phyloP scores from a whole-genome alignment of 2,329 filamentous ascomycete genomes.

The Beauveria sp. region DNA sequence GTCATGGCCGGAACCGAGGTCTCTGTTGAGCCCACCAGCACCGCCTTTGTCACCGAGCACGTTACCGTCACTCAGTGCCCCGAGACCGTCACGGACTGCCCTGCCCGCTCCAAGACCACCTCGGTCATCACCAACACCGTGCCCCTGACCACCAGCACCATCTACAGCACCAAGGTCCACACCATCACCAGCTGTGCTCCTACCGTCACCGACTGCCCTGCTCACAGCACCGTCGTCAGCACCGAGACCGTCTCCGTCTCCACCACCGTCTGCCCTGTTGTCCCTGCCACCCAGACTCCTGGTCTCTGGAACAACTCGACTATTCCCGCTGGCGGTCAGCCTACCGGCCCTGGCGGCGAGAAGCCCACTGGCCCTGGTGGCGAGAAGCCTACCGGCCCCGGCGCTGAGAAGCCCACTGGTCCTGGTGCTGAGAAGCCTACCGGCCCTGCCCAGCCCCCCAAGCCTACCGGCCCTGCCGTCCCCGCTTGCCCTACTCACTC shows the following conservation, averaged over 20 bases:
- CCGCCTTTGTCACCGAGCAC: slow-evolving; percentile 50
- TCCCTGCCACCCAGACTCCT: slow-evolving; percentile 18
- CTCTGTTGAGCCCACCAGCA: slow-evolving; percentile 26
- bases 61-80: slow-evolving; percentile 56
- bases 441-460: background rate
- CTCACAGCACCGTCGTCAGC: slow-evolving; percentile 27
- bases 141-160: slow-evolving; percentile 41
- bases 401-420: background rate
- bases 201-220: slow-evolving; percentile 55
- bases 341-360: background rate
- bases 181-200: slow-evolving; percentile 56
- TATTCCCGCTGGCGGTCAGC: slow-evolving; percentile 11
- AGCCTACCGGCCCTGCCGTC: background rate
- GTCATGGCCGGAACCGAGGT: slow-evolving; percentile 22
- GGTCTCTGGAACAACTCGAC: slow-evolving; percentile 14
- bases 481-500: slow-evolving; percentile 28
- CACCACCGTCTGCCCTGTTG: slow-evolving; percentile 33
- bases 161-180: slow-evolving; percentile 51
- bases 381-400: slow-evolving; percentile 13
- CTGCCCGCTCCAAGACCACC: slow-evolving; percentile 32
- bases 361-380: slow-evolving; percentile 15
- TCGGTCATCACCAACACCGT: slow-evolving; percentile 30
- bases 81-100: slow-evolving; percentile 55
- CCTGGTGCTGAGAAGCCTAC: background rate
- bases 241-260: slow-evolving; percentile 32